phyloP scores from a whole-genome alignment of 169 alveolate species.

The Plasmodium gaboni region DNA sequence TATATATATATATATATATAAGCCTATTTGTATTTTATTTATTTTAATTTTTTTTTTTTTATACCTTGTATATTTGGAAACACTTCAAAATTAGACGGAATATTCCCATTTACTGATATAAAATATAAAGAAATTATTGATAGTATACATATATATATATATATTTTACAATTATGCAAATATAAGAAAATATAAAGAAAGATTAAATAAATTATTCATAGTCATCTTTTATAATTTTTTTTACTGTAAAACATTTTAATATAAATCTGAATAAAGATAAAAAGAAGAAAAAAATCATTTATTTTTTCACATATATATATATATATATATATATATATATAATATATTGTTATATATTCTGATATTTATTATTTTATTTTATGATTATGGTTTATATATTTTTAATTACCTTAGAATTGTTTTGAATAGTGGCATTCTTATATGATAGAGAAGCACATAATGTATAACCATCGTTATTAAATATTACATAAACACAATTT shows the following conservation, averaged over 20 bases:
- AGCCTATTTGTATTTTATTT: background rate
- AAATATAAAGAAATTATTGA: constrained; percentile 4
- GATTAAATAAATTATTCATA: background rate
- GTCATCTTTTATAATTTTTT: constrained; percentile 5
- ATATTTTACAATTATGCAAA: constrained; percentile 7
- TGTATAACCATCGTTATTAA: constrained; percentile 62
- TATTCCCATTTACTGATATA: constrained; percentile 41
- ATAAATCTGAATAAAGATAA: constrained; percentile 50
- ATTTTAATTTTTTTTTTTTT: constrained; percentile 12
- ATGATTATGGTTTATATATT: background rate
- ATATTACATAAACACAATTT: constrained; percentile 61
- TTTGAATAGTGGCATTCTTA: constrained; percentile 53
- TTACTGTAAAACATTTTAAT: constrained; percentile 75
- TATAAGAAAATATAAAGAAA: background rate
- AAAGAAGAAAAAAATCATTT: constrained; percentile 3
- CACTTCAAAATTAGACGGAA: constrained; percentile 59
- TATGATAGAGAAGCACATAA: constrained; percentile 67
- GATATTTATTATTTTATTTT: background rate
- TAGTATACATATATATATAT: background rate
- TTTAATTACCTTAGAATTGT: constrained; percentile 38
- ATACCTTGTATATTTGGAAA: constrained; percentile 74
- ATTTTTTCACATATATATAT: background rate
- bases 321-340: no score
- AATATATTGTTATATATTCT: no score
- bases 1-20: background rate